Conservation (phyloP, 2,329 filamentous ascomycete genomes). For the Calonectria pseudoreteaudii region DNA sequence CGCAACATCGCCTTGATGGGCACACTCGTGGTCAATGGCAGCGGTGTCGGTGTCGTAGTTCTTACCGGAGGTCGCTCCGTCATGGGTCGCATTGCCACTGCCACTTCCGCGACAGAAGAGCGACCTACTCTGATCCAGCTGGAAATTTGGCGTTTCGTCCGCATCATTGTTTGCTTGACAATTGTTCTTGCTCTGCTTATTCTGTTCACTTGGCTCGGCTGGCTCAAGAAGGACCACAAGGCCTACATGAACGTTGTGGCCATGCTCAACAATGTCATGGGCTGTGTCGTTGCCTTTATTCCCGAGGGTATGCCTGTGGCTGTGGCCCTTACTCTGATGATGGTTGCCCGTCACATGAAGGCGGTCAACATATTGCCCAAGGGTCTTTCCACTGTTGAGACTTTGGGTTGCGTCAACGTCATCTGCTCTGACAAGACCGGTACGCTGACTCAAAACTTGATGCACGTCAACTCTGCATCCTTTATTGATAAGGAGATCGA, state of each 20-base stretch:
- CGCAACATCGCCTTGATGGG: slow-evolving; percentile 59
- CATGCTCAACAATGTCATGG: slow-evolving; percentile 60
- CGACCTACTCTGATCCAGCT: slow-evolving; percentile 53
- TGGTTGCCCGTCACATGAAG: slow-evolving; percentile 58
- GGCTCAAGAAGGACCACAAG: slow-evolving; percentile 52
- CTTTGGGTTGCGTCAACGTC: slow-evolving; percentile 57
- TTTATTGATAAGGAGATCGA: slow-evolving; percentile 49
- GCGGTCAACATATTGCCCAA: slow-evolving; percentile 56
- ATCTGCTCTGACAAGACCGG: slow-evolving; percentile 58
- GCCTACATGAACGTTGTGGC: slow-evolving; percentile 55
- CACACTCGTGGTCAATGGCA: slow-evolving; percentile 55
- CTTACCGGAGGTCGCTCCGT: slow-evolving; percentile 54
- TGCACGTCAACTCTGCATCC: slow-evolving; percentile 54
- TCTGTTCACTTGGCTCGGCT: slow-evolving; percentile 58
- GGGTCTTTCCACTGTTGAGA: slow-evolving; percentile 55
- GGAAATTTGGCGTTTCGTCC: slow-evolving; percentile 58
- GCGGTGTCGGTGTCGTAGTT: slow-evolving; percentile 53
- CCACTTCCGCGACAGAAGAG: slow-evolving; percentile 51
- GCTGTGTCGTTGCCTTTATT: slow-evolving; percentile 55
- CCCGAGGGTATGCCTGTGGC: slow-evolving; percentile 55
- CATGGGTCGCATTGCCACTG: slow-evolving; percentile 55
- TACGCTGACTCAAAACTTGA: slow-evolving; percentile 57
- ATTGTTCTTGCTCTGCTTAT: slow-evolving; percentile 54
- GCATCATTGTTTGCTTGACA: slow-evolving; percentile 55
- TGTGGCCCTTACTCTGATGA: slow-evolving; percentile 55